Conservation (phyloP, 2,329 filamentous ascomycete species). For the Arthrocladium fulminans region DNA sequence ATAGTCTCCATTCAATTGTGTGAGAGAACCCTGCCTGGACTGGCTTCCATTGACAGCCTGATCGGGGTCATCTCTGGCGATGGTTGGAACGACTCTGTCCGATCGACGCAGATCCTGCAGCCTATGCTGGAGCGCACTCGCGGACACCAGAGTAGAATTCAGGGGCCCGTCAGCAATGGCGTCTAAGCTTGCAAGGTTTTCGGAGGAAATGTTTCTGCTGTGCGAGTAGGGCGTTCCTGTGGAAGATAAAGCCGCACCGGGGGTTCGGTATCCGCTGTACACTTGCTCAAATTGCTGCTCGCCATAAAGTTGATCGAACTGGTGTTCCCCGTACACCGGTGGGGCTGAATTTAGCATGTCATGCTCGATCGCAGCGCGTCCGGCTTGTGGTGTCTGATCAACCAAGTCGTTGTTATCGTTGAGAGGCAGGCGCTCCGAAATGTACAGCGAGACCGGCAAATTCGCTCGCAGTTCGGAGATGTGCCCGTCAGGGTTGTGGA, state of each 20-base stretch:
- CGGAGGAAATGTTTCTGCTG: conserved; percentile 64
- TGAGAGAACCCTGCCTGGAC: conserved; percentile 14
- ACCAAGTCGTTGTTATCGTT: conserved; percentile 78
- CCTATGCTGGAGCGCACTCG: conserved; percentile 62
- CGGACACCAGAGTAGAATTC: conserved; percentile 43
- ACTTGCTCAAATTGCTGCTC: conserved; percentile 57
- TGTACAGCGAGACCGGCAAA: conserved; percentile 84
- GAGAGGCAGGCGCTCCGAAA: conserved; percentile 84
- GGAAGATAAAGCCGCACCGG: conserved; percentile 54
- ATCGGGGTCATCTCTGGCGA: conserved; percentile 6
- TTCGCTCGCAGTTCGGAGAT: conserved; percentile 77
- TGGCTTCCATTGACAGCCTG: background rate
- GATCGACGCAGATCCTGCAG: conserved; percentile 44
- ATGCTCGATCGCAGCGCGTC: conserved; percentile 43
- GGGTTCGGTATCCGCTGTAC: conserved; percentile 67
- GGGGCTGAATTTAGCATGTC: conserved; percentile 62
- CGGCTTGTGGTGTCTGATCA: conserved; percentile 46
- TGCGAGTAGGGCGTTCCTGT: conserved; percentile 69
- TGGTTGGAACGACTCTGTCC: conserved; percentile 10
- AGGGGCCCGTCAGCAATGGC: conserved; percentile 38
- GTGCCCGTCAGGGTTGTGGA: conserved; percentile 92
- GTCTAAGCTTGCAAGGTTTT: conserved; percentile 62
- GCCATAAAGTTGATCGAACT: conserved; percentile 82
- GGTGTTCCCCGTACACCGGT: conserved; percentile 85
- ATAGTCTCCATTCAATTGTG: conserved; percentile 13